Percentiles rank a stretch among this genome's conserved stretches.
phyloP scores from a whole-genome alignment of 2,329 filamentous ascomycete genomes.

The Waltergamsia citrina region DNA sequence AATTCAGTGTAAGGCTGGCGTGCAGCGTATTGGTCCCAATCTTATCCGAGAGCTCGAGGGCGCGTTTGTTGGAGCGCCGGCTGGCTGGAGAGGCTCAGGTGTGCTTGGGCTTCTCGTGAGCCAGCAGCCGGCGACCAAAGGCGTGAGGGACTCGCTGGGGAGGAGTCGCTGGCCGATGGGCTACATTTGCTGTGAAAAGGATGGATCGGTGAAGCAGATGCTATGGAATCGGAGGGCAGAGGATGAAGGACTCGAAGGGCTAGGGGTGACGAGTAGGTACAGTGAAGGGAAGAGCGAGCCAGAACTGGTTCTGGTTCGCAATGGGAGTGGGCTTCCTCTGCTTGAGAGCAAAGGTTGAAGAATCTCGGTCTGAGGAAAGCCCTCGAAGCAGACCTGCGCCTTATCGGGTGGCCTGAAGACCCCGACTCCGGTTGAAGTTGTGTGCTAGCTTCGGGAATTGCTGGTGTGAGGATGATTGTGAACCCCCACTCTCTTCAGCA shows the following conservation, averaged over 20 bases:
- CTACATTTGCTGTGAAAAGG: slow-evolving; percentile 51
- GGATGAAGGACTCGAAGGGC: slow-evolving; percentile 50
- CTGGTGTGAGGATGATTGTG: no score
- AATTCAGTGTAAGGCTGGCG: slow-evolving; percentile 61
- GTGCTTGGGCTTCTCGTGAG: slow-evolving; percentile 65
- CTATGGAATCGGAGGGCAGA: slow-evolving; percentile 62
- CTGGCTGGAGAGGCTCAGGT: slow-evolving; percentile 56
- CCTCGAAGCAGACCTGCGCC: no score
- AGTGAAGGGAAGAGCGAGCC: slow-evolving; percentile 21
- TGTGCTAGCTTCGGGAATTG: no score
- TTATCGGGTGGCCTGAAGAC: no score
- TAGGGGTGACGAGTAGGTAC: slow-evolving; percentile 41
- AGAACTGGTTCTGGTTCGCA: slow-evolving; percentile 40
- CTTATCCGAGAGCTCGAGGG: slow-evolving; percentile 72
- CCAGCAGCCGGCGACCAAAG: slow-evolving; percentile 63
- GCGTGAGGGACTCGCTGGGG: slow-evolving; percentile 63
- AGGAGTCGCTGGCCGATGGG: slow-evolving; percentile 62
- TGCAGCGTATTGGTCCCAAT: slow-evolving; percentile 42
- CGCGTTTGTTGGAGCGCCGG: slow-evolving; percentile 62
- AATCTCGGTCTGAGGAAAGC: no score
- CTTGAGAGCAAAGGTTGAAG: slow-evolving; percentile 11
- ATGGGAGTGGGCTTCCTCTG: slow-evolving; percentile 29
- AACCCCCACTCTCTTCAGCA: no score
- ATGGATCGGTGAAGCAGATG: slow-evolving; percentile 55
- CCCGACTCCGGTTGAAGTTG: no score